Evolutionary conservation across 2,329 filamentous ascomycete genomes (phyloP), one percentile per base, ranked within the genome.

Genomic region (Aspergillus oerlinghausenensis): DNA sequence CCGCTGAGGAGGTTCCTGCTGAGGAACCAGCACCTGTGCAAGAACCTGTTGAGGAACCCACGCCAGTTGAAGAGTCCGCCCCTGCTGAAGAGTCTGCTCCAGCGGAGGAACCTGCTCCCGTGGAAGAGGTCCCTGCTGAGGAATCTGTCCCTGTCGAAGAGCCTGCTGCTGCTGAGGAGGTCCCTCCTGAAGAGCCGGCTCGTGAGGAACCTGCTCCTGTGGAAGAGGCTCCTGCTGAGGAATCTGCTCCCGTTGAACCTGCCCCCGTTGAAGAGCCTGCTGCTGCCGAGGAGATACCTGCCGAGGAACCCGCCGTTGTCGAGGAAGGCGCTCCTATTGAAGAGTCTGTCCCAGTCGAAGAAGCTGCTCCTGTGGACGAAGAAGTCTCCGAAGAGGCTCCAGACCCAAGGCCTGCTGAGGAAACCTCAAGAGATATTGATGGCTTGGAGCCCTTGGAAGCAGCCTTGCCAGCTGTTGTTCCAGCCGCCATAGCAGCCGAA

Each of bases 11-110:
- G 29, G n/a, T 28, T 42, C 28, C 60, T n/a, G 42, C 57, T 25
- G 61, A 62, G 51, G 57, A 63, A 25, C 53, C 48, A n/a, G 26
- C 60, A 9, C 52, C 52, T n/a, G 63, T 67, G 43, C 63, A 61
- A 23, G 40, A 57, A 5, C 48, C 63, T 21, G 62, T 48, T 45
- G 60, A 66, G 49, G 58, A 63, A 49, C 25, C 55, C 21, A 26
- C 56, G 21, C 29, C 57, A 35, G 11, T 17, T 11, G 11, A 35
- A 35, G 4, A 17, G 4, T 23, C 21, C 21, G 21, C 3, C 21
- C 21, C 21, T 23, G 11, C 21, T 23, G 11, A 35, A 35, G 11
- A 17, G 4, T 14, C 32, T 4, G 32, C 14, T 14, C 32, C 32
- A 14, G 32, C 32, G 4, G 32, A 35, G 6, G 32, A 35, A 14